Base-by-base conservation (phyloP, 257 asterid species). In the Petunia axillaris region DNA sequence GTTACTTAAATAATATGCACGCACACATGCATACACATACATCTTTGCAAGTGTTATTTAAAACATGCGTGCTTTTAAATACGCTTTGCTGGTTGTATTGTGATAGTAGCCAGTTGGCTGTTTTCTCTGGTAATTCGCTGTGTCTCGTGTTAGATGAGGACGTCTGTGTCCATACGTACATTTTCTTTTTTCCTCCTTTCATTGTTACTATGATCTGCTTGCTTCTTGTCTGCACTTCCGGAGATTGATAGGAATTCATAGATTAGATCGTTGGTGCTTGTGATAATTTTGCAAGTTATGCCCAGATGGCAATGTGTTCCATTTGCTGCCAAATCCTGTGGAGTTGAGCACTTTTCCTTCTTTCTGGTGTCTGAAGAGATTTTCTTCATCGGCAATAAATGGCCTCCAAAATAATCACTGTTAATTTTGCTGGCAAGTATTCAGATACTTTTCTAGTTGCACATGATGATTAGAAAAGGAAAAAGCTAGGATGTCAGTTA, bases 231-330 rank as follows among this genome's bases (percentile, higher is more conserved):
- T 64, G 71, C 71, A 64, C 25, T 1, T 64, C 37, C 13, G 6
- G 70, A 37, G 70, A 10, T 64, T 64, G 70, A 36, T 64, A 64
- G 25, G 70, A 37, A 10, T 37, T 36, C n/a, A 11, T 10, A 1
- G 46, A 64, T 38, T 9, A 64, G 44, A 5, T 64, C 46, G 2
- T 58, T 37, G 44, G 10, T 63, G 68, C 70, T 64, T 37, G 15
- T 37, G 70, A 64, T 37, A 64, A 64, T 11, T 25, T 3, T 64
- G 70, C 70, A 64, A 64, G 70, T 64, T 37, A 64, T 37, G 46
- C 16, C 70, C 3, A 64, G 44, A 64, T 64, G 70, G 16, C 46
- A 37, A 37, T 64, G 44, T 64, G 44, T 64, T 64, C 8, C 3
- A 5, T 4, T 63, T 5, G 40, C 70, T 3, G 70, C 70, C 67